Percentiles rank a stretch among this genome's conserved stretches.
These are phyloP conservation scores for Suillus discolor DNA, from an alignment of 768 basidiomycete species.

Conservation along the genomic window DNA sequence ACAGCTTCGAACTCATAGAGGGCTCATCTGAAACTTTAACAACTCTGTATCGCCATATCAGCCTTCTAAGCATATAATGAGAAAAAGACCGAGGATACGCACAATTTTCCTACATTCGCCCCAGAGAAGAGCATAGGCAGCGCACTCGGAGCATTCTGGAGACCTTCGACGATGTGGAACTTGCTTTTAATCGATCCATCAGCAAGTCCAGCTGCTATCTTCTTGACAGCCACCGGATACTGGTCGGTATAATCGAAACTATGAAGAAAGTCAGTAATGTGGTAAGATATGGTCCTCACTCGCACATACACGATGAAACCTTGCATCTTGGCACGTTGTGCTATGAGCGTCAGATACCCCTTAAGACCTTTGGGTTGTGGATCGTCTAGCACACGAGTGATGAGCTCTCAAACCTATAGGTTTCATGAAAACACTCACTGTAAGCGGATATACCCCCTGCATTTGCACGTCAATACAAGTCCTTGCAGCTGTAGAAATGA, in stretches of 20 bases:
- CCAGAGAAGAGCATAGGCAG: conserved; percentile 74
- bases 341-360: conserved; percentile 69
- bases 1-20: conserved; percentile 11
- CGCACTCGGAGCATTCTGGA: conserved; percentile 73
- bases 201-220: conserved; percentile 57
- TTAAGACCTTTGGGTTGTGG: conserved; percentile 64
- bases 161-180: conserved; percentile 77
- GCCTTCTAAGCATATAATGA: not conserved
- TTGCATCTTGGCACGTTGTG: conserved; percentile 75
- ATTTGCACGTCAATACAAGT: not conserved
- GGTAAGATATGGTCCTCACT: not conserved
- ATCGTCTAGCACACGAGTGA: conserved; percentile 43
- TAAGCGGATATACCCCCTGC: conserved; percentile 85
- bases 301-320: conserved; percentile 80
- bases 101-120: conserved; percentile 79
- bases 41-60: conserved; percentile 41
- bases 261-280: not conserved
- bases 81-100: conserved; percentile 10
- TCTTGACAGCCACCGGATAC: conserved; percentile 58
- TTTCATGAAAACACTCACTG: conserved; percentile 45
- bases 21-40: conserved; percentile 56
- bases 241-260: conserved; percentile 76
- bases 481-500: conserved; percentile 1
- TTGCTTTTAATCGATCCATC: conserved; percentile 78
- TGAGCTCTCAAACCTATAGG: not conserved